Evolutionary conservation across 345 rosid genomes (phyloP), one percentile per base, ranked within the genome.

Genomic region (Euphorbia lathyris): DNA sequence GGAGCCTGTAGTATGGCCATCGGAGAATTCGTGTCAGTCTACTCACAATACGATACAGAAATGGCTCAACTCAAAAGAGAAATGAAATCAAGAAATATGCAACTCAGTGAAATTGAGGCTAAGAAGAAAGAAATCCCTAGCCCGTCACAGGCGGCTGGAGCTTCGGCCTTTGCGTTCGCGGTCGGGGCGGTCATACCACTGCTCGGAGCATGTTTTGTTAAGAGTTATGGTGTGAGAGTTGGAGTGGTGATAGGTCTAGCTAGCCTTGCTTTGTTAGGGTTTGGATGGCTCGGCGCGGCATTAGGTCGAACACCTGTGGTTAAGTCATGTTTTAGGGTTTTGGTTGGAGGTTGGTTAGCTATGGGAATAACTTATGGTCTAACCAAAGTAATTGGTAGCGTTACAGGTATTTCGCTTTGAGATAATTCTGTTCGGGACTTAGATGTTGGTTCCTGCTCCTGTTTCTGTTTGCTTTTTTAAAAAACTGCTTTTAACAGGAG

Each of bases 1-100:
- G 96, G 93, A 10, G 96, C 96, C 6, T 85, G 90, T 34, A 86
- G 96, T 77, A 91, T 91, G 97, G 97, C 91, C 17, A 87, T 86
- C 1, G 97, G 97, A 57, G 96, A 91, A 82, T 85, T 86, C 29
- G 96, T 91, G 23, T 91, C 97, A 3, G 97, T 89, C 22, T 87
- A 83, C 76, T 79, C 96, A 3, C 96, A 91, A 43, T 79, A 78
- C 11, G 96, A 91, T 74, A 80, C 83, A 19, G 90, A 89, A 72
- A 10, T 77, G 36, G 83, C 96, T 9, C 93, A 89, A 62, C 77
- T 78, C 48, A 76, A 85, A 58, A 83, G 95, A 72, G 82, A 77
- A 45, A 65, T 10, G 50, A 61, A 66, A 52, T 16, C 60, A 1
- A 29, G 47, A 47, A 63, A 6, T 32, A 51, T 55, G 0, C 52